Evolutionary conservation across 2,329 filamentous ascomycete species (phyloP).

Genomic region (Coniochaeta prunicola): DNA sequence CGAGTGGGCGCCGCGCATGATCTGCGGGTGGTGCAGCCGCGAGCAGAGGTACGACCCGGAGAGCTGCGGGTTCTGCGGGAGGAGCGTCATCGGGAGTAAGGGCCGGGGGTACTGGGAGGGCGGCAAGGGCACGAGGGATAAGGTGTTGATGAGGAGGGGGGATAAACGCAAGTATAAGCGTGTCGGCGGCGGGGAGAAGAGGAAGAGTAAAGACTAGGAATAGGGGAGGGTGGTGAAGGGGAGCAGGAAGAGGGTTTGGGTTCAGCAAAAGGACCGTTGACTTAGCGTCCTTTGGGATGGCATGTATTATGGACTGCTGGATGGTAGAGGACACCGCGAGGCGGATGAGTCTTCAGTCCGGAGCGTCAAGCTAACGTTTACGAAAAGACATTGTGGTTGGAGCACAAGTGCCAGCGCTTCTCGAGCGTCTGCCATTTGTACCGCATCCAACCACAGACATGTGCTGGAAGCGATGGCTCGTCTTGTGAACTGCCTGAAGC

Average conservation of each 20-base stretch:
- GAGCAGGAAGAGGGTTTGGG: neutral
- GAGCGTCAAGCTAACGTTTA: neutral
- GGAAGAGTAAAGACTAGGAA: neutral
- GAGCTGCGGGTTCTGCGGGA: slow-evolving; percentile 66
- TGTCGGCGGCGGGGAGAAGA: slow-evolving; percentile 29
- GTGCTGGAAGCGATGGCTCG: neutral
- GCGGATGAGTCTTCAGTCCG: neutral
- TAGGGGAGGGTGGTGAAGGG: neutral
- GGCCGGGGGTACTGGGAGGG: slow-evolving; percentile 79
- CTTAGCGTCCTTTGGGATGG: neutral
- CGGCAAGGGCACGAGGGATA: slow-evolving; percentile 72
- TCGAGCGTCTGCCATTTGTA: neutral
- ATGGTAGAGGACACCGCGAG: neutral
- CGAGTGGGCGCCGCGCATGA: slow-evolving; percentile 79
- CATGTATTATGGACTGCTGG: neutral
- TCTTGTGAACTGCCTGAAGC: neutral
- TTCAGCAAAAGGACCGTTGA: neutral
- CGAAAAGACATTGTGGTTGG: neutral
- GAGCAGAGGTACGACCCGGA: slow-evolving; percentile 76
- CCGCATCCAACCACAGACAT: neutral
- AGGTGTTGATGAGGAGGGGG: slow-evolving; percentile 64
- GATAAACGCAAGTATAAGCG: slow-evolving; percentile 68
- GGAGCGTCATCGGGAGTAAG: slow-evolving; percentile 59
- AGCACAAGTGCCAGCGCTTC: neutral
- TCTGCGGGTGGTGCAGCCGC: slow-evolving; percentile 71